These are phyloP conservation scores for Malus sylvestris DNA, from an alignment of 306 rosid species.

Conservation along the genomic window DNA sequence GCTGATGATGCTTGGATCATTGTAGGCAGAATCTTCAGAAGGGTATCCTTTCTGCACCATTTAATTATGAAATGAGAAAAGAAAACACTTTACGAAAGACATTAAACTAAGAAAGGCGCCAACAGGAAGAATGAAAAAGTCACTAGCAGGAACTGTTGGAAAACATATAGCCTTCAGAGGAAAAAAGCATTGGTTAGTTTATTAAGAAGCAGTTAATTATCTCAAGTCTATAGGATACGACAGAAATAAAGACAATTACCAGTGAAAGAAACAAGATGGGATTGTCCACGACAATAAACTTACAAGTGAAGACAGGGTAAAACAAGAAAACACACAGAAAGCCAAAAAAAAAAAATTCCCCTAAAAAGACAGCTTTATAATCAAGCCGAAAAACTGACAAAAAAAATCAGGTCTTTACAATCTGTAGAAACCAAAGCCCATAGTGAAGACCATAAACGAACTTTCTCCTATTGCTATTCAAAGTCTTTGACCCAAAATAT, in stretches of 20 bases:
- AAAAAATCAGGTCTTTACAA: no score
- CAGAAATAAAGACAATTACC: not conserved
- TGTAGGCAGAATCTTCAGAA: constrained; percentile 66
- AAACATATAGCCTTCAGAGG: not conserved
- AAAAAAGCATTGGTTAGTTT: not conserved
- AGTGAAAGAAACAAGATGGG: no score
- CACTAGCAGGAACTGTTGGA: not conserved
- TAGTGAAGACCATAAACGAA: no score
- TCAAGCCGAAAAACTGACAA: no score
- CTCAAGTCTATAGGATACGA: not conserved
- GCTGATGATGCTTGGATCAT: constrained; percentile 74
- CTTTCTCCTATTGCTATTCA: no score
- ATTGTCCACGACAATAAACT: no score
- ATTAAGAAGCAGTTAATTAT: not conserved
- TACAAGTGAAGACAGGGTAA: not conserved
- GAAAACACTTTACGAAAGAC: not conserved
- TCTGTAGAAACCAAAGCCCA: no score
- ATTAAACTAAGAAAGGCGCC: not conserved
- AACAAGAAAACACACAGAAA: no score
- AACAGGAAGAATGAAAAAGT: not conserved
- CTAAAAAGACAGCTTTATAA: no score
- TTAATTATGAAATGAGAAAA: constrained; percentile 20
- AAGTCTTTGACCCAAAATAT: no score
- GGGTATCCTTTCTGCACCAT: constrained; percentile 75
- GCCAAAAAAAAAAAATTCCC: no score